Evolutionary conservation across 2,329 filamentous ascomycete species (phyloP).

Genomic region (Eutypa lata): DNA sequence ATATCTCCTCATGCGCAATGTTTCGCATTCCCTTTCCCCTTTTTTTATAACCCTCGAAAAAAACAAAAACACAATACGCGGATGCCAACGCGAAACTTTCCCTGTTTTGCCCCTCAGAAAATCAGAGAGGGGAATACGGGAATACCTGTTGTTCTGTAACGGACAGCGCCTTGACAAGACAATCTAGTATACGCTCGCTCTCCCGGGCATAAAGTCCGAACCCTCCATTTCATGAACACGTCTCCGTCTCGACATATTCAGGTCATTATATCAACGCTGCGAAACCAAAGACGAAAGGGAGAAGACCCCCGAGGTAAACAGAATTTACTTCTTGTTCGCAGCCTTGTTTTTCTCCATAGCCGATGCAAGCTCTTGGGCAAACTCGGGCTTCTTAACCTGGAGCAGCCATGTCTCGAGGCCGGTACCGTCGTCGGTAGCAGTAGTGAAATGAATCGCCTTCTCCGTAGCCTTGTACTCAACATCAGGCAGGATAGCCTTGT

Average conservation of each 20-base stretch:
- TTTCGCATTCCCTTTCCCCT: too few relatives aligned
- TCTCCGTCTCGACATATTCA: neutral
- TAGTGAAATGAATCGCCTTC: conserved; percentile 59
- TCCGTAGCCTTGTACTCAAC: conserved; percentile 59
- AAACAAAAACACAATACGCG: too few relatives aligned
- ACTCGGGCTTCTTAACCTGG: conserved; percentile 59
- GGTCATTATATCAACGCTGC: too few relatives aligned
- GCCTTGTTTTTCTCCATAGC: conserved; percentile 53
- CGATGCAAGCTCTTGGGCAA: conserved; percentile 49
- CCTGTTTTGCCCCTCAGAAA: neutral
- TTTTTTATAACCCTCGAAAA: too few relatives aligned
- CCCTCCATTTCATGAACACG: neutral
- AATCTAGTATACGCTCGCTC: neutral
- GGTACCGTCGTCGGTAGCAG: conserved; percentile 55
- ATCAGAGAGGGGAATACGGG: neutral
- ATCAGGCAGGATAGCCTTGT: conserved; percentile 61
- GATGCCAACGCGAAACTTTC: too few relatives aligned
- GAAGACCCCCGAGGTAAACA: neutral
- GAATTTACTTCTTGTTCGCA: conserved; percentile 48
- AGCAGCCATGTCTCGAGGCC: conserved; percentile 68
- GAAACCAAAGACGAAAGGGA: too few relatives aligned
- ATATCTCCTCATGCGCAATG: neutral
- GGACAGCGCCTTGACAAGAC: neutral
- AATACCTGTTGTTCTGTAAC: neutral
- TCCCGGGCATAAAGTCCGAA: neutral